phyloP scores from a whole-genome alignment of 1,284 basidiomycete species.

The Naganishia albida region DNA sequence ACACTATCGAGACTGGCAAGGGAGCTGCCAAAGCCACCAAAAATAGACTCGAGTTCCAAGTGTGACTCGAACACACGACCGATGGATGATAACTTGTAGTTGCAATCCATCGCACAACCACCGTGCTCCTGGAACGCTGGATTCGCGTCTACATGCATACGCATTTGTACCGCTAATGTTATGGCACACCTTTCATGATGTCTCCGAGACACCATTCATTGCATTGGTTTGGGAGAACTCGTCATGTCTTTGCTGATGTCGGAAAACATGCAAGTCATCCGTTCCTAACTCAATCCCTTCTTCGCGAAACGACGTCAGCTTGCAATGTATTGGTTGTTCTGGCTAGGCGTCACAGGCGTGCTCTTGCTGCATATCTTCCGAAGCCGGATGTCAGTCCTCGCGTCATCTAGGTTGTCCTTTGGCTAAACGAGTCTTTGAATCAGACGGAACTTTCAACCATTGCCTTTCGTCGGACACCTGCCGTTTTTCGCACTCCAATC shows the following conservation, averaged over 20 bases:
- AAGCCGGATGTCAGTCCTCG: neutral
- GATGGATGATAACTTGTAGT: constrained; percentile 12
- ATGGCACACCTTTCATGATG: too few relatives aligned
- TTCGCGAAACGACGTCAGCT: too few relatives aligned
- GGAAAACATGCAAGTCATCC: too few relatives aligned
- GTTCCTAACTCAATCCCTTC: too few relatives aligned
- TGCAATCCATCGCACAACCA: constrained; percentile 30
- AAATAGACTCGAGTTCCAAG: constrained; percentile 13
- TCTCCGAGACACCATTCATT: too few relatives aligned
- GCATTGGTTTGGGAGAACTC: too few relatives aligned
- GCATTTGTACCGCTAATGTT: neutral
- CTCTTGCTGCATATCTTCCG: neutral
- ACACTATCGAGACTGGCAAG: too few relatives aligned
- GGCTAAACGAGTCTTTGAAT: too few relatives aligned
- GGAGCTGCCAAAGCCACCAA: neutral
- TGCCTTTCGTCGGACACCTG: constrained; percentile 40
- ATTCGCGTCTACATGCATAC: neutral
- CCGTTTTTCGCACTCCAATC: constrained; percentile 34
- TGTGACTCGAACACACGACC: constrained; percentile 20
- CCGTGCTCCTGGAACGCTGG: constrained; percentile 27
- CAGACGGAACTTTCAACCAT: constrained; percentile 20
- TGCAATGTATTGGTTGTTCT: constrained; percentile 1
- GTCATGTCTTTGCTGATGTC: too few relatives aligned
- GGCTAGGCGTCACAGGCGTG: neutral
- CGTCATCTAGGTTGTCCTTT: too few relatives aligned